phyloP scores from a whole-genome alignment of 2,329 filamentous ascomycete genomes.

The Penicillium sclerotiorum region DNA sequence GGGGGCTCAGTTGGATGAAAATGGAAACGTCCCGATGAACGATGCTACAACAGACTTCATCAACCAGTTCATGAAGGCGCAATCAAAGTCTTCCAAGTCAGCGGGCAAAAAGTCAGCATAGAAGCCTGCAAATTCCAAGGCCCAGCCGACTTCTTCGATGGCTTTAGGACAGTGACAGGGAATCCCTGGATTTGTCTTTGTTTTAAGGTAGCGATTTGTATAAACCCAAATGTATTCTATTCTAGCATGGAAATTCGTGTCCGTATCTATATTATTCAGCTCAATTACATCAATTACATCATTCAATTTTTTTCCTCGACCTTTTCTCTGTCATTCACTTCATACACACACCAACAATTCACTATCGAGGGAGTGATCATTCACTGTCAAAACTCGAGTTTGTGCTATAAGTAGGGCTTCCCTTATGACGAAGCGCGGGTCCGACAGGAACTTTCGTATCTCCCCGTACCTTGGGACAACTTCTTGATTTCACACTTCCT shows the following conservation, averaged over 20 bases:
- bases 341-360: no score
- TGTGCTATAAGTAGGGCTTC: no score
- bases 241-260: conserved; percentile 24
- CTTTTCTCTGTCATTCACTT: no score
- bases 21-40: conserved; percentile 41
- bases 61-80: conserved; percentile 35
- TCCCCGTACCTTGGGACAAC: conserved; percentile 18
- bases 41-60: conserved; percentile 40
- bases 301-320: background rate
- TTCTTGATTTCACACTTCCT: conserved; percentile 13
- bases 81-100: conserved; percentile 2
- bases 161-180: background rate
- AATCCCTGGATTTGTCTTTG: conserved; percentile 5
- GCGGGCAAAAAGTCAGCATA: background rate
- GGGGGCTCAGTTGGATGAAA: conserved; percentile 37
- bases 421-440: conserved; percentile 19
- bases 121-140: conserved; percentile 3
- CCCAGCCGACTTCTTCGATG: conserved; percentile 3
- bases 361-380: no score
- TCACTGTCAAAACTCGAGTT: no score
- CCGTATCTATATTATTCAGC: conserved; percentile 1
- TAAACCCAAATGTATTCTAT: conserved; percentile 32
- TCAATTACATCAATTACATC: background rate
- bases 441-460: conserved; percentile 9
- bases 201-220: conserved; percentile 30